Conservation (phyloP, 2,329 filamentous ascomycete genomes). For the Biscogniauxia mediterranea region DNA sequence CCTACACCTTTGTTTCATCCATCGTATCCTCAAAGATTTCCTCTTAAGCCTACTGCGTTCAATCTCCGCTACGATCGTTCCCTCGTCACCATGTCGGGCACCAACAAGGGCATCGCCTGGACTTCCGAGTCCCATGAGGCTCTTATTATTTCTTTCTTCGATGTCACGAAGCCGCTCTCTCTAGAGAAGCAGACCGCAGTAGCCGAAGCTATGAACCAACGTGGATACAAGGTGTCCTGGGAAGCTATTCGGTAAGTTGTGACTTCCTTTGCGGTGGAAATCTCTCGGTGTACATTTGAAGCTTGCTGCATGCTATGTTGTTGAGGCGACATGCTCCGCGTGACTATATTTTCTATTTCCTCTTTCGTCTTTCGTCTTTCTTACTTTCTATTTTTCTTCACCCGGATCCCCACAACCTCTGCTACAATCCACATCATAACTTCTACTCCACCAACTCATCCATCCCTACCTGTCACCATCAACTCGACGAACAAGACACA, state of each 20-base stretch:
- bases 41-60: background rate
- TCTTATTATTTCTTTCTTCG: background rate
- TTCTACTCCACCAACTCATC: conserved; percentile 1
- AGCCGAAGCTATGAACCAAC: conserved; percentile 7
- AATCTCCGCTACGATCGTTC: background rate
- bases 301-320: background rate
- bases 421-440: background rate
- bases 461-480: background rate
- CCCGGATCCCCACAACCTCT: background rate
- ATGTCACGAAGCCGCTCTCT: conserved; percentile 6
- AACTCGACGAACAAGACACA: background rate
- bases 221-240: conserved; percentile 14
- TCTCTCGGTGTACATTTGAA: background rate
- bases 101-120: background rate
- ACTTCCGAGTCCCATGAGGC: background rate
- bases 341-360: background rate
- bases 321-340: conserved; percentile 6
- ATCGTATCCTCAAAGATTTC: background rate
- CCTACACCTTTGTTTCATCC: background rate
- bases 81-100: background rate
- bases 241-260: conserved; percentile 18
- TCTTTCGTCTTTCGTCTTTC: no score
- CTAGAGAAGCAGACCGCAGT: conserved; percentile 10
- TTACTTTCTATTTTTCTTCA: background rate
- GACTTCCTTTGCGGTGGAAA: conserved; percentile 3